A percentile compares a stretch with the other conserved stretches of the same genome.
phyloP scores from a whole-genome alignment of 371 early-diverging fungal species.

The Syncephalastrum monosporum region DNA sequence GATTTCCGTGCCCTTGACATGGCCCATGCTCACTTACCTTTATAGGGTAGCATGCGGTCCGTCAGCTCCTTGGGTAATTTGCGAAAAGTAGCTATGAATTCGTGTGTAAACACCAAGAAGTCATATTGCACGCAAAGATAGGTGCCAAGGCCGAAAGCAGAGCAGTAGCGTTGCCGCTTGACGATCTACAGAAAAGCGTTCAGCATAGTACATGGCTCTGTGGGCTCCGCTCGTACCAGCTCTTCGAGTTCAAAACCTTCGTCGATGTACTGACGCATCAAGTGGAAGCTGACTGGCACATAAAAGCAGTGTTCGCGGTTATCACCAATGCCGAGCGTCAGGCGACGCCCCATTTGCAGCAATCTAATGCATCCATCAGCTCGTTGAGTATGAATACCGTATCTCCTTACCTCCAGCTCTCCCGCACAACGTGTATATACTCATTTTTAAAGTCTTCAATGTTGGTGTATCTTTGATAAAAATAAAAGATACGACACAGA shows the following conservation, averaged over 20 bases:
- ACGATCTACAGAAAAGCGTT: slow-evolving; percentile 49
- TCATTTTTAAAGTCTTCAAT: slow-evolving; percentile 75
- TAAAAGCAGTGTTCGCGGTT: slow-evolving; percentile 89
- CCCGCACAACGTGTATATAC: slow-evolving; percentile 70
- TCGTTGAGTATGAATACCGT: not conserved
- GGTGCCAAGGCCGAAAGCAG: slow-evolving; percentile 86
- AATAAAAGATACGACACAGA: slow-evolving; percentile 3
- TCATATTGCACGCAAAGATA: slow-evolving; percentile 87
- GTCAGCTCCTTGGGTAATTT: slow-evolving; percentile 63
- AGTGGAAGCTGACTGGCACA: slow-evolving; percentile 81
- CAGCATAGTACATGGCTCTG: too few relatives aligned
- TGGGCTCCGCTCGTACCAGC: slow-evolving; percentile 37
- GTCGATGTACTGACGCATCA: slow-evolving; percentile 78
- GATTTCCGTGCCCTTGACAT: too few relatives aligned
- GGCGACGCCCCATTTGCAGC: slow-evolving; percentile 68
- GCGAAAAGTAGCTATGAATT: slow-evolving; percentile 83
- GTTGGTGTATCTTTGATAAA: slow-evolving; percentile 59
- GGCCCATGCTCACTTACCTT: slow-evolving; percentile 21
- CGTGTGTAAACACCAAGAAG: slow-evolving; percentile 91
- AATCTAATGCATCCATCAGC: slow-evolving; percentile 39
- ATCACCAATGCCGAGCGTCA: slow-evolving; percentile 91
- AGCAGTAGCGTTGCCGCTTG: slow-evolving; percentile 89
- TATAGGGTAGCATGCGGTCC: slow-evolving; percentile 52
- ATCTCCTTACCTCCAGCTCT: slow-evolving; percentile 63
- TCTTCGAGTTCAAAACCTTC: slow-evolving; percentile 89